Conservation (phyloP, 306 rosid species). For the Vachellia pachyceras region DNA sequence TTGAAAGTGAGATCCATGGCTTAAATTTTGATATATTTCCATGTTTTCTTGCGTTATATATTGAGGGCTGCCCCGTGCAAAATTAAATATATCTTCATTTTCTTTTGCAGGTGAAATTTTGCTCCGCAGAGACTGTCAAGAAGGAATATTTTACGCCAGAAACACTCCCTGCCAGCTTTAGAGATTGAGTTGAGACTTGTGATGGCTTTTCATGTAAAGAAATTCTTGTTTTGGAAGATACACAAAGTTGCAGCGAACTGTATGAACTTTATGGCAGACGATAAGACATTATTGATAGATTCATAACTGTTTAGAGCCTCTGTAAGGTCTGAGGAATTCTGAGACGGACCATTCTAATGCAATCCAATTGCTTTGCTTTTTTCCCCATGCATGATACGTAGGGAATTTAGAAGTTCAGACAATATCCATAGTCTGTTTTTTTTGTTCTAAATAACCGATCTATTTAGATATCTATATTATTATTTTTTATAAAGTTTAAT, state of each 20-base stretch:
- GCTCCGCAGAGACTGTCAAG: slow-evolving; percentile 73
- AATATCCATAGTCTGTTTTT: no score
- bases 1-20: slow-evolving; percentile 16
- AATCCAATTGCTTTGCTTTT: slow-evolving; percentile 14
- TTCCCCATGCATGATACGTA: slow-evolving; percentile 9
- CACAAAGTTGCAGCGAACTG: slow-evolving; percentile 15
- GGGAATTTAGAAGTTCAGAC: background rate
- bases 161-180: slow-evolving; percentile 68
- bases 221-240: slow-evolving; percentile 10
- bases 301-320: slow-evolving; percentile 4
- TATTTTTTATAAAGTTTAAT: no score
- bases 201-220: slow-evolving; percentile 2
- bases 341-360: background rate
- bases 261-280: background rate
- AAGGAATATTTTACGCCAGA: slow-evolving; percentile 77
- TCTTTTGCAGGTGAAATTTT: slow-evolving; percentile 78
- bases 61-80: background rate
- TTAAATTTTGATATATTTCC: slow-evolving; percentile 30
- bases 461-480: no score
- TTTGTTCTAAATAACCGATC: no score
- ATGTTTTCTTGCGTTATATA: slow-evolving; percentile 8
- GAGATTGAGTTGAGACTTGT: slow-evolving; percentile 51
- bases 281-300: slow-evolving; percentile 15
- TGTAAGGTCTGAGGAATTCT: background rate
- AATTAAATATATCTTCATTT: slow-evolving; percentile 13